Base-by-base conservation (phyloP, 2,329 filamentous ascomycete genomes). In the Alternaria hordeiaustralica region DNA sequence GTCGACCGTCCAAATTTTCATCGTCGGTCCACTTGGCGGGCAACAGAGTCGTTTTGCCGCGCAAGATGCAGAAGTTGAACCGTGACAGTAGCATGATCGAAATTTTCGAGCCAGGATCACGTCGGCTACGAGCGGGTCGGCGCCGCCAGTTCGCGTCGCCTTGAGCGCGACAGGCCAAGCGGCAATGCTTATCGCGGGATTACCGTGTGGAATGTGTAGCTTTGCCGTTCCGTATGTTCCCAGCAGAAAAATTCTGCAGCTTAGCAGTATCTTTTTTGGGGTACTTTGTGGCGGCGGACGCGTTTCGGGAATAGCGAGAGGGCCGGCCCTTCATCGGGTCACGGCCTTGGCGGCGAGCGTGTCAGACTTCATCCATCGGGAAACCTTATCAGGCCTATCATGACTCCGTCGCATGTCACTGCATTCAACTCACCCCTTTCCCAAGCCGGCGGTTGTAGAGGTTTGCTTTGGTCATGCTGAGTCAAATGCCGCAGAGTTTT, bases 1-100 rank as follows among this genome's bases (percentile, higher is more conserved):
- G 51, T 70, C 58, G 67, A 68, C 65, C 66, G 69, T 62, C 57
- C 64, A 71, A 77, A 74, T 72, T 77, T 76, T 77, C 74, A 72
- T 72, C 58, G 55, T 69, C 70, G 75, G 66, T 73, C 76, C 75
- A 79, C 71, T 68, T 67, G 60, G 65, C 64, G 68, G 66, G 66
- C 60, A 68, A 63, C 61, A 58, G 44, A 36, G 51, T 60, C 55
- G 64, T 55, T 63, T 68, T 60, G 65, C 61, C 58, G 67, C 61
- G 66, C 63, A 55, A 53, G 69, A 64, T 63, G 63, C 66, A 59
- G 63, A 62, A 20, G 56, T 55, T 66, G 68, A 58, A 65, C 65
- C 69, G 66, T 70, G 64, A 67, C 44, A 50, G 58, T 69, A 65
- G 70, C 65, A 61, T 61, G 62, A 71, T 65, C 47, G 71, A 74